A percentile compares a stretch with the other conserved stretches of the same genome.
phyloP scores from a whole-genome alignment of 768 basidiomycete species.

The Tephrocybe rancida region DNA sequence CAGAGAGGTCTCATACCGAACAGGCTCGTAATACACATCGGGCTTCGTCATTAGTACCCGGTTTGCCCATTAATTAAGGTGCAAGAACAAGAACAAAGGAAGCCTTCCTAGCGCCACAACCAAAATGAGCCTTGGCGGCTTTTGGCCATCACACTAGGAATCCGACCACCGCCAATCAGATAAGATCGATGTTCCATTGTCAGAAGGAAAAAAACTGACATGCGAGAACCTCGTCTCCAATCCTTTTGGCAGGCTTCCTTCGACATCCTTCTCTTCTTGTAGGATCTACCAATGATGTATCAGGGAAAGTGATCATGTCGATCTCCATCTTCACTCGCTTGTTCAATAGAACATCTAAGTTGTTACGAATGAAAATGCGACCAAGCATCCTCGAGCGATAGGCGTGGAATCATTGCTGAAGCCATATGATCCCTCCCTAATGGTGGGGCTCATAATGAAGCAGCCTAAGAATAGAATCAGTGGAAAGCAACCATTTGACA shows the following conservation, averaged over 20 bases:
- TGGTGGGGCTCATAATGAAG: not conserved
- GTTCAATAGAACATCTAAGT: constrained; percentile 8
- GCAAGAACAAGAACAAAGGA: not conserved
- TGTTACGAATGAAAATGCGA: constrained; percentile 7
- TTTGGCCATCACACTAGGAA: not conserved
- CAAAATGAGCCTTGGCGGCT: not conserved
- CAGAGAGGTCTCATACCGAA: not conserved
- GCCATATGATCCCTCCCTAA: constrained; percentile 10
- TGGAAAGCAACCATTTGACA: not conserved
- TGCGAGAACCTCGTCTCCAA: not conserved
- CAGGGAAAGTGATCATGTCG: constrained; percentile 10
- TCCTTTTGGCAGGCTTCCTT: not conserved
- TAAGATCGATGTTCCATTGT: not conserved
- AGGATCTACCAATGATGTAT: constrained; percentile 2
- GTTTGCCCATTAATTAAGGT: not conserved
- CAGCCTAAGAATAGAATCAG: not conserved
- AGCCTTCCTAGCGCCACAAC: constrained; percentile 7
- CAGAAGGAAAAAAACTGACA: not conserved
- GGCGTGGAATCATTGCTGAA: constrained; percentile 4
- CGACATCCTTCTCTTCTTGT: not conserved
- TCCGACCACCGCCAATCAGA: not conserved
- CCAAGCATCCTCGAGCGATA: constrained; percentile 11
- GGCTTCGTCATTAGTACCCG: constrained; percentile 12
- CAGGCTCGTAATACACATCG: not conserved
- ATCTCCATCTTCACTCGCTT: constrained; percentile 4